Conservation (phyloP, 805 yeast genomes). For the Metschnikowia hibisci region DNA sequence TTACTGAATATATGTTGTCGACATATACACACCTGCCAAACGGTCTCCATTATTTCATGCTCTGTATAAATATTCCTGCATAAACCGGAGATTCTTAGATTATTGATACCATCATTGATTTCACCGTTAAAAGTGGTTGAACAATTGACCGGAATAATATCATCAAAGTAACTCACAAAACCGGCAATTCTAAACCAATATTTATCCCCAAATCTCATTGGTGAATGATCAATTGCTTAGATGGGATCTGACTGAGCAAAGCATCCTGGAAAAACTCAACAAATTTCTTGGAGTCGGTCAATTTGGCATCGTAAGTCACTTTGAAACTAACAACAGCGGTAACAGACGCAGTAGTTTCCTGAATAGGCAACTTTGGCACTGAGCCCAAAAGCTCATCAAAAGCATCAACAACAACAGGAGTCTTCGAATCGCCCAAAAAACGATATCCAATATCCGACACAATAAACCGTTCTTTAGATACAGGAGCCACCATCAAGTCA, state of each 20-base stretch:
- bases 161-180: too few relatives aligned
- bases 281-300: conserved; percentile 35
- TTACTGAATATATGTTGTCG: too few relatives aligned
- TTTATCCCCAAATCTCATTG: too few relatives aligned
- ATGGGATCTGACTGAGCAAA: conserved; percentile 31
- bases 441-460: conserved; percentile 28
- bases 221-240: conserved; percentile 19
- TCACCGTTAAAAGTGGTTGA: too few relatives aligned
- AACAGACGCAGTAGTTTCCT: conserved; percentile 5
- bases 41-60: too few relatives aligned
- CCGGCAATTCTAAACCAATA: too few relatives aligned
- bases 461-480: conserved; percentile 33
- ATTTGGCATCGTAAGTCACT: conserved; percentile 29
- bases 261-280: conserved; percentile 32
- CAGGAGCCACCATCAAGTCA: conserved; percentile 36
- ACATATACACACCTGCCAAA: too few relatives aligned
- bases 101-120: too few relatives aligned
- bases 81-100: too few relatives aligned
- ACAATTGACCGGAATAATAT: too few relatives aligned
- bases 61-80: too few relatives aligned
- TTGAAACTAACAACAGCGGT: conserved; percentile 31
- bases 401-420: conserved; percentile 9
- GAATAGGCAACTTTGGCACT: conserved; percentile 9
- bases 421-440: conserved; percentile 15
- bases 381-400: conserved; percentile 37